Base-by-base conservation (phyloP, 2,329 filamentous ascomycete species). In the Grosmannia penicillata region DNA sequence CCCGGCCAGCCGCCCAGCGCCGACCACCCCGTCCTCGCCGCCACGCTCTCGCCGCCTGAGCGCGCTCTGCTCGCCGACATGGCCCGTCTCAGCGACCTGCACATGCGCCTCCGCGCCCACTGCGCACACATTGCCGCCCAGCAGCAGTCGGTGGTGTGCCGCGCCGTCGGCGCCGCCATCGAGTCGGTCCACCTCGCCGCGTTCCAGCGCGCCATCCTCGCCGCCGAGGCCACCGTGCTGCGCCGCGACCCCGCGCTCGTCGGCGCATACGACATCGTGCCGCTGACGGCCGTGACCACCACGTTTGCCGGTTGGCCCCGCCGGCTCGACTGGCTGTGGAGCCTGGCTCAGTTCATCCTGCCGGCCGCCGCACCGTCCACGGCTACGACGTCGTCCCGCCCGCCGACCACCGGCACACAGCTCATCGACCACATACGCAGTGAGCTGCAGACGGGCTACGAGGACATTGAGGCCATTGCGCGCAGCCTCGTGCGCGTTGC, bases 251-350 rank as follows among this genome's bases (percentile, higher is more conserved):
- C 86, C 3, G 72, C 66, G 7, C 73, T 83, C 42, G 89, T 96
- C 2, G 89, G 89, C 30, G 89, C 83, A 1, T 94, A 95, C 55
- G 81, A 89, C 44, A 93, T 94, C 45, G 89, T 96, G 18, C 89
- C 91, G 3, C 60, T 98, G 48, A 93, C 91, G 36, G 79, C 78
- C 2, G 70, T 96, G 17, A 76, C 93, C 22, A 72, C 71, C 6
- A 81, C 91, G 51, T 95, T 96, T 51, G 76, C 80, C n/a, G 79
- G 73, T 31, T 96, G 89, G 89, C 81, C 72, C 33, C 72, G 84
- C 49, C 68, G 78, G 26, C 72, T 96, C 65, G 78, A 87, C 50
- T 96, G 89, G 85, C 67, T 95, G 17, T 83, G 80, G 76, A 68
- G 75, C 24, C 61, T 87, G 34, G 70, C 74, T 25, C 68, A 72